These are phyloP conservation scores for Aciculosporium take DNA, from an alignment of 2,329 filamentous ascomycete genomes.

Conservation along the genomic window DNA sequence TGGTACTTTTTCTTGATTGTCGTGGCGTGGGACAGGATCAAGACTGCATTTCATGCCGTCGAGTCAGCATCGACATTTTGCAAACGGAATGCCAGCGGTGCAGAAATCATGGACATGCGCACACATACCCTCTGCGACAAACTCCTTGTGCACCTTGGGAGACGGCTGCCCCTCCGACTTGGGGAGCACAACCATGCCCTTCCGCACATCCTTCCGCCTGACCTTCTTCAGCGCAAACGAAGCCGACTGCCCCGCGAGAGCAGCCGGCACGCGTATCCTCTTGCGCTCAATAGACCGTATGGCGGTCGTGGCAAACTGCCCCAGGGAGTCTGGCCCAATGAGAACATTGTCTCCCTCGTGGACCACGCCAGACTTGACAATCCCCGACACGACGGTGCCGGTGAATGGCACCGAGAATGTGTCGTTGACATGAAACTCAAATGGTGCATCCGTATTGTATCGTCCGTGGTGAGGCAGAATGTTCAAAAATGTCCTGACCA, in stretches of 20 bases:
- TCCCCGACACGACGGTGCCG: constrained; percentile 88
- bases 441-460: constrained; percentile 74
- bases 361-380: constrained; percentile 75
- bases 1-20: constrained; percentile 96
- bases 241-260: constrained; percentile 81
- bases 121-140: constrained; percentile 60
- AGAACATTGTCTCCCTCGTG: constrained; percentile 84
- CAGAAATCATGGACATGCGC: too few species aligned
- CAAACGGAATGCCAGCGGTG: too few species aligned
- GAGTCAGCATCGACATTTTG: too few species aligned
- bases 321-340: constrained; percentile 79
- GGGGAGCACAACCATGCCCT: constrained; percentile 93
- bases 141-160: constrained; percentile 61
- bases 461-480: constrained; percentile 89
- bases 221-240: constrained; percentile 83
- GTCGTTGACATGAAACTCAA: constrained; percentile 93
- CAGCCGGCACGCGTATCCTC: constrained; percentile 74
- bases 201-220: constrained; percentile 80
- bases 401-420: constrained; percentile 97
- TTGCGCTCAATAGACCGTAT: constrained; percentile 92
- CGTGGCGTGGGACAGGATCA: constrained; percentile 89
- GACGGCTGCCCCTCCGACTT: constrained; percentile 58
- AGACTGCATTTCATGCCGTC: constrained; percentile 35
- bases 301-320: constrained; percentile 74
- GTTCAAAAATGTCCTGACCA: constrained; percentile 86